These are phyloP conservation scores for Adenanthera pavonina DNA, from an alignment of 306 rosid species.

Conservation along the genomic window DNA sequence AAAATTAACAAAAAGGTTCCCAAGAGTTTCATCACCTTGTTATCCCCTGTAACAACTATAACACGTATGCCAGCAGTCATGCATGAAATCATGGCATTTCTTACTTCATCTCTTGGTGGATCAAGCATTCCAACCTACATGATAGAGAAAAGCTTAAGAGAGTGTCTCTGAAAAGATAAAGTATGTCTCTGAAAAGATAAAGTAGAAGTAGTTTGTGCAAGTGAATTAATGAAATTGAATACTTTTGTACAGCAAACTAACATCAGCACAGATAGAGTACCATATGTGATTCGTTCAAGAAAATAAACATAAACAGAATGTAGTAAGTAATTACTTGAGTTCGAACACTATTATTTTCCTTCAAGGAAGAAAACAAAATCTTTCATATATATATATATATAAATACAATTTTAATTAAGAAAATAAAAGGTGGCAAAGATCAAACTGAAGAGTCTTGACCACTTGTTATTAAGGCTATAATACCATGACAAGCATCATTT, in stretches of 20 bases:
- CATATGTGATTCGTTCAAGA: background rate
- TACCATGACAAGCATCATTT: background rate
- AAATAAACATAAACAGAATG: background rate
- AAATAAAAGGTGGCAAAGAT: background rate
- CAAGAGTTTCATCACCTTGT: conserved; percentile 68
- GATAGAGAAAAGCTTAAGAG: conserved; percentile 9
- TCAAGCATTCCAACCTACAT: conserved; percentile 96
- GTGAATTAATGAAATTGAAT: background rate
- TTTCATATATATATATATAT: background rate
- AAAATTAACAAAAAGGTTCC: conserved; percentile 21
- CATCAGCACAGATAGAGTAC: background rate
- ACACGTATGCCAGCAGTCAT: conserved; percentile 99
- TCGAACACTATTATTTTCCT: background rate
- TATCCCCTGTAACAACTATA: conserved; percentile 98
- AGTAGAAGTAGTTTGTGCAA: background rate
- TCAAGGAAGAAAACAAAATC: background rate
- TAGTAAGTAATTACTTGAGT: background rate
- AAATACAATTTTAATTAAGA: background rate
- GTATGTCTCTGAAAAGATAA: background rate
- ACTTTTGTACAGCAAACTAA: background rate
- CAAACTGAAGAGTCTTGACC: background rate
- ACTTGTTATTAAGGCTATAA: background rate
- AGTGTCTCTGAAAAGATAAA: background rate
- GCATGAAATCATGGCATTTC: conserved; percentile 91
- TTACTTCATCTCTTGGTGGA: conserved; percentile 99